Base-by-base conservation (phyloP, 2,329 filamentous ascomycete genomes). In the Cytospora paraplurivora region DNA sequence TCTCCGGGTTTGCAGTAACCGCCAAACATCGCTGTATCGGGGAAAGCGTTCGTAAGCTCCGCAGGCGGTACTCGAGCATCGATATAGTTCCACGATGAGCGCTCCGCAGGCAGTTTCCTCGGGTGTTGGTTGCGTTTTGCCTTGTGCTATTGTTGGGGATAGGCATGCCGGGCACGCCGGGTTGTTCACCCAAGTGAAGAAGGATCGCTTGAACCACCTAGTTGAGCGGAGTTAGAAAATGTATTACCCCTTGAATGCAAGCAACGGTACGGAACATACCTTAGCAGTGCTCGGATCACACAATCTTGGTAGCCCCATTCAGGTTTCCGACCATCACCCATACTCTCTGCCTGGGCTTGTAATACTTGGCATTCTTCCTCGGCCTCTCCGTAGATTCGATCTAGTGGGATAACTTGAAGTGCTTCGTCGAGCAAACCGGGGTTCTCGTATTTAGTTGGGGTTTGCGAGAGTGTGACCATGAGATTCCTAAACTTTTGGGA, bases 221-320 rank as follows among this genome's bases (percentile, higher is more conserved):
- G 21, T 47, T 58, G 21, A 58, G 19, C 51, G 32, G 54, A 63
- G 64, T 69, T 49, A 62, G 59, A 60, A 34, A 35, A 44, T n/a
- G 10, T 12, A 50, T 63, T 63, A 66, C 65, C 59, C 67, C 69
- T 56, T n/a, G 15, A 44, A 67, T 19, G 13, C 17, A 47, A 27
- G 35, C 15, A n/a, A 57, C 13, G 11, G 49, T 32, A 17, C 34
- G 37, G 47, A 55, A 78, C 87, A 70, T 81, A 93, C 90, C 88
- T 89, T 72, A 98, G 81, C 68, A 98, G 81, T 66, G 94, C 92
- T 69, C 91, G 86, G 72, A 98, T 90, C 62, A 97, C 92, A 75
- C 94, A 99, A 78, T 99, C 95, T 76, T 98, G 94, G 74, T 98
- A 97, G 63, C 93, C 94, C 94, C 94, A 98, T 79, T 93, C 90